Evolutionary conservation across 495 filamentous ascomycete genomes (phyloP).

Genomic region (Polyplosphaeria fusca): DNA sequence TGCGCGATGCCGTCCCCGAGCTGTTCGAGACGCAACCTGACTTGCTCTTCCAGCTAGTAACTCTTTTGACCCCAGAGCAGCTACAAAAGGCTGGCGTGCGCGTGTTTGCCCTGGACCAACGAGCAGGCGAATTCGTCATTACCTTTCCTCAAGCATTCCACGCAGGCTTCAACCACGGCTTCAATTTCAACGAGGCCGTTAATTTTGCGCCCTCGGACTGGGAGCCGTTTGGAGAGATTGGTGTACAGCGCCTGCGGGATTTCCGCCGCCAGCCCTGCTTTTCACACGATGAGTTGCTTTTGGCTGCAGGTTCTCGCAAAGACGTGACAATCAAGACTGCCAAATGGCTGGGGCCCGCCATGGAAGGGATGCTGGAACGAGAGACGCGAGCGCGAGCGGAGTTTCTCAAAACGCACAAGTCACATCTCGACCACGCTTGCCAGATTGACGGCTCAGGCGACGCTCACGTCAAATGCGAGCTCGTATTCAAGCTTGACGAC

Average conservation of each 20-base stretch:
- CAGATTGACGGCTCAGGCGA: slow-evolving; percentile 41
- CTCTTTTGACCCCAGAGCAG: slow-evolving; percentile 87
- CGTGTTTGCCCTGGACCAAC: slow-evolving; percentile 88
- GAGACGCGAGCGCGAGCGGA: slow-evolving; percentile 65
- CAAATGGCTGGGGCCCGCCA: slow-evolving; percentile 87
- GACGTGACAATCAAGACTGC: slow-evolving; percentile 80
- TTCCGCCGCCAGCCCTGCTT: slow-evolving; percentile 94
- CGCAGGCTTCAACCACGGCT: slow-evolving; percentile 59
- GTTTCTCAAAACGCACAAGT: slow-evolving; percentile 64
- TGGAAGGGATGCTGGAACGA: slow-evolving; percentile 69
- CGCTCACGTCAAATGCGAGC: slow-evolving; percentile 33
- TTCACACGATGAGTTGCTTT: slow-evolving; percentile 93
- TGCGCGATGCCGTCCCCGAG: slow-evolving; percentile 92
- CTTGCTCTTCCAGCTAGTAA: slow-evolving; percentile 94
- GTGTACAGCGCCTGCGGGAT: slow-evolving; percentile 78
- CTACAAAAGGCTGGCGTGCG: slow-evolving; percentile 91
- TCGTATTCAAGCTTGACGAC: slow-evolving; percentile 20
- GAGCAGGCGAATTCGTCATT: slow-evolving; percentile 93
- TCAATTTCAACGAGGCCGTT: slow-evolving; percentile 99
- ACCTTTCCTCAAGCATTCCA: slow-evolving; percentile 55
- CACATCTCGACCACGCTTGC: slow-evolving; percentile 51
- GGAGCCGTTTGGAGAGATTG: slow-evolving; percentile 87
- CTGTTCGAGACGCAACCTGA: slow-evolving; percentile 97
- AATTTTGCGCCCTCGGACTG: slow-evolving; percentile 97
- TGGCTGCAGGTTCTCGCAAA: slow-evolving; percentile 77